phyloP scores from a whole-genome alignment of 2,329 filamentous ascomycete species.

The Macrophomina tecta region DNA sequence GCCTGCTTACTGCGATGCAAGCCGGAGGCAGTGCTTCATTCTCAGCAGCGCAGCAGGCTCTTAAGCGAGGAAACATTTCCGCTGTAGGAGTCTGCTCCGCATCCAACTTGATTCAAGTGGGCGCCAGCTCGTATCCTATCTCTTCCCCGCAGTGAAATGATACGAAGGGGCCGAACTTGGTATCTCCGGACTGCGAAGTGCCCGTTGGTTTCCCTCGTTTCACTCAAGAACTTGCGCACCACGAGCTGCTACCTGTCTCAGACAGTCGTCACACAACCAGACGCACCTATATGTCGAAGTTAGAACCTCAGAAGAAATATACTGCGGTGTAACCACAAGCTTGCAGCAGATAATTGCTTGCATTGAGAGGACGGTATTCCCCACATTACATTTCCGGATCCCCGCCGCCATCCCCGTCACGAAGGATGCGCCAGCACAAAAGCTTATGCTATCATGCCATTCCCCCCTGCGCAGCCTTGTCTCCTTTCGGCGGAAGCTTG shows the following conservation, averaged over 20 bases:
- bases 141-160: not conserved
- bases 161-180: not conserved
- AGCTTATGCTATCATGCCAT: not conserved
- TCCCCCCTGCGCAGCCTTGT: not conserved
- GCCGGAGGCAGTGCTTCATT: not conserved
- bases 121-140: conserved; percentile 6
- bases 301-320: not conserved
- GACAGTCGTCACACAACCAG: not conserved
- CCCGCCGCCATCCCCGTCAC: conserved; percentile 22
- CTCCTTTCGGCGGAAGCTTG: conserved; percentile 1
- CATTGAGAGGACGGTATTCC: not conserved
- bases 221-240: not conserved
- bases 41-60: conserved; percentile 1
- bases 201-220: not conserved
- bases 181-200: not conserved
- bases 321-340: not conserved
- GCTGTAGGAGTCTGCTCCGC: not conserved
- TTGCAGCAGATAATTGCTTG: not conserved
- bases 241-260: not conserved
- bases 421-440: not conserved
- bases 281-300: not conserved
- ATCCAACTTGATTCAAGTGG: not conserved
- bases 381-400: conserved; percentile 15
- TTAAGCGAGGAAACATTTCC: not conserved
- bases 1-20: conserved; percentile 2